A percentile compares a stretch with the other conserved stretches of the same genome.
Evolutionary conservation across 805 yeast species (phyloP).

Genomic region (Candida ipomoeae): DNA sequence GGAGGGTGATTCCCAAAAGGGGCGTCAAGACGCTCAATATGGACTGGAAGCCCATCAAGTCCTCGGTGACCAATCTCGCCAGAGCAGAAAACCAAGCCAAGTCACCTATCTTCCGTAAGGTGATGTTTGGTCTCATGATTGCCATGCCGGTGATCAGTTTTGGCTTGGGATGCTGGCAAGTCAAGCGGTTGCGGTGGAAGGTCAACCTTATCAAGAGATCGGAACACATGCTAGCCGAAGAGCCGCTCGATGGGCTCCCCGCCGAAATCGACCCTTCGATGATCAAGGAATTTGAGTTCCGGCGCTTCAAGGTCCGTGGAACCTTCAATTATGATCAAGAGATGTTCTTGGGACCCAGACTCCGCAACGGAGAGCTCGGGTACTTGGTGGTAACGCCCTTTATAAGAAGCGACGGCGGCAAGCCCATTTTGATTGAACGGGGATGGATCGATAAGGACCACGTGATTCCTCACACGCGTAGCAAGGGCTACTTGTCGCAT

Average conservation of each 20-base stretch:
- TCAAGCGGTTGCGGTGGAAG: slow-evolving; percentile 82
- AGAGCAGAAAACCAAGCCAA: slow-evolving; percentile 37
- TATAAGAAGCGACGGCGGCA: slow-evolving; percentile 66
- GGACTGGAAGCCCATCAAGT: slow-evolving; percentile 79
- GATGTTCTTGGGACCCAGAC: slow-evolving; percentile 87
- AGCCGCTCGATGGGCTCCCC: slow-evolving; percentile 67
- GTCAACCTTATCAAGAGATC: slow-evolving; percentile 73
- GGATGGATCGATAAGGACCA: slow-evolving; percentile 86
- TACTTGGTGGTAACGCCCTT: slow-evolving; percentile 81
- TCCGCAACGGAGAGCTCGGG: slow-evolving; percentile 64
- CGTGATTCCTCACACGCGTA: slow-evolving; percentile 50
- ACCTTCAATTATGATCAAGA: slow-evolving; percentile 80
- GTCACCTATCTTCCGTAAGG: slow-evolving; percentile 33
- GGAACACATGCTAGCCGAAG: slow-evolving; percentile 74
- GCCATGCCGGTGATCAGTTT: slow-evolving; percentile 88
- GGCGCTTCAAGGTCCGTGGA: slow-evolving; percentile 75
- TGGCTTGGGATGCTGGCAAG: slow-evolving; percentile 91
- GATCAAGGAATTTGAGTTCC: slow-evolving; percentile 71
- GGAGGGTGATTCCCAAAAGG: background rate
- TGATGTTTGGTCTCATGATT: slow-evolving; percentile 44
- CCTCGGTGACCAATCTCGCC: slow-evolving; percentile 36
- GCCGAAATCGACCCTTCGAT: slow-evolving; percentile 58
- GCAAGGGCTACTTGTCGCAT: slow-evolving; percentile 50
- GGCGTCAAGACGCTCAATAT: slow-evolving; percentile 59
- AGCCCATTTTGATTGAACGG: slow-evolving; percentile 76